Base-by-base conservation (phyloP, 441 rosid genomes). In the Gossypium gossypioides region DNA sequence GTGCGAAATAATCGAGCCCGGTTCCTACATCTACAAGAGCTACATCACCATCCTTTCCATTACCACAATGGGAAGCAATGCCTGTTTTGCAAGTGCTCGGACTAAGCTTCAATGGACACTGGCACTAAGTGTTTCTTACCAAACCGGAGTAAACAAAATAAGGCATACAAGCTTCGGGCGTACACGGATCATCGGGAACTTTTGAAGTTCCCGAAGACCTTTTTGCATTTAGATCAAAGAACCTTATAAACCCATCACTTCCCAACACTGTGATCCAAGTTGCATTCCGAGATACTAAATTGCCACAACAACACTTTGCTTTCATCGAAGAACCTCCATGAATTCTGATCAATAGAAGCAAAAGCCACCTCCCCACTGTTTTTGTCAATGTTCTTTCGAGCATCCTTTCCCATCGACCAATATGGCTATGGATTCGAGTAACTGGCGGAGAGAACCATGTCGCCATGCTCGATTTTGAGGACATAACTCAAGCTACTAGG, bases 231-330 rank as follows among this genome's bases (percentile, higher is more conserved):
- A 91, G 90, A 77, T 77, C 77, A 57, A 81, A 61, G 79, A 92
- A 89, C 24, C 93, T 74, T 27, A 91, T 74, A 48, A 75, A 76
- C 59, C 97, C 97, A 67, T 77, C 91, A 54, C 10, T 79, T 51
- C 80, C 86, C 59, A 94, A 72, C 74, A 88, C 91, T 0, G 91
- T 92, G 59, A 84, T 81, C 97, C 92, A 91, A 44, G 94, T 86
- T 10, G 82, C 72, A 77, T 89, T 89, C 74, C 0, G 86, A 22
- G 72, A 84, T 73, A 9, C 78, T 16, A 72, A 85, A 90, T 22
- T 82, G 91, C 88, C 81, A 89, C 32, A 87, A 68, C 37, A 94
- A 71, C 52, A 25, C 80, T 29, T 78, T 84, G 78, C 70, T 81
- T 19, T 72, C 18, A 68, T 87, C 97, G 74, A 83, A 90, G 71